A percentile compares a stretch with the other conserved stretches of the same genome.
These are phyloP conservation scores for Blastomyces percursus DNA, from an alignment of 2,329 filamentous ascomycete genomes.

Conservation along the genomic window DNA sequence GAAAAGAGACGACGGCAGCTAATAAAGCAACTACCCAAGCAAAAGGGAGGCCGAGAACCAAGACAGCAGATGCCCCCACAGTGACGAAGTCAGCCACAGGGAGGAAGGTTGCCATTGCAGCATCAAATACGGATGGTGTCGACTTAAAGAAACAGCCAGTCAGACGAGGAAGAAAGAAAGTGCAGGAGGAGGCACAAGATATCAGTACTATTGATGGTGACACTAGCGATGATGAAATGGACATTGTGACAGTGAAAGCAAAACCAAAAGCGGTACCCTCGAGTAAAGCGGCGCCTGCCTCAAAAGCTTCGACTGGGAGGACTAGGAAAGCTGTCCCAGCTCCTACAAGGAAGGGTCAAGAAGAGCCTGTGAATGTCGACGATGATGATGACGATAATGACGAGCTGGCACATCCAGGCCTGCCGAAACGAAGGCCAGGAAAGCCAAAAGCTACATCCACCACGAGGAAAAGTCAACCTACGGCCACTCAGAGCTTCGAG, in stretches of 20 bases:
- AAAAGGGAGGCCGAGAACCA: slow-evolving; percentile 13
- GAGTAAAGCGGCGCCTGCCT: background rate
- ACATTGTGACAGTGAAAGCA: slow-evolving; percentile 12
- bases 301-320: background rate
- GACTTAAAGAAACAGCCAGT: slow-evolving; percentile 1
- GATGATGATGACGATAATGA: slow-evolving; percentile 17
- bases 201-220: slow-evolving; percentile 1
- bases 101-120: background rate
- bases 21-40: slow-evolving; percentile 1
- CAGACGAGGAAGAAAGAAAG: slow-evolving; percentile 8
- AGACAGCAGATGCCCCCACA: slow-evolving; percentile 2
- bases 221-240: slow-evolving; percentile 15
- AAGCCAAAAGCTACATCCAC: slow-evolving; percentile 7
- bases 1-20: background rate
- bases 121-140: background rate
- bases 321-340: background rate
- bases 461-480: slow-evolving; percentile 11
- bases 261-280: background rate
- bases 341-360: background rate
- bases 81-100: background rate
- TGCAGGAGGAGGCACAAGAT: background rate
- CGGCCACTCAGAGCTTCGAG: slow-evolving; percentile 4
- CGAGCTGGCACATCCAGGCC: slow-evolving; percentile 20
- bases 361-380: slow-evolving; percentile 3
- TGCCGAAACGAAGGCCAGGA: slow-evolving; percentile 12